Evolutionary conservation across 2,329 filamentous ascomycete genomes (phyloP).

Genomic region (Colletotrichum nymphaeae): DNA sequence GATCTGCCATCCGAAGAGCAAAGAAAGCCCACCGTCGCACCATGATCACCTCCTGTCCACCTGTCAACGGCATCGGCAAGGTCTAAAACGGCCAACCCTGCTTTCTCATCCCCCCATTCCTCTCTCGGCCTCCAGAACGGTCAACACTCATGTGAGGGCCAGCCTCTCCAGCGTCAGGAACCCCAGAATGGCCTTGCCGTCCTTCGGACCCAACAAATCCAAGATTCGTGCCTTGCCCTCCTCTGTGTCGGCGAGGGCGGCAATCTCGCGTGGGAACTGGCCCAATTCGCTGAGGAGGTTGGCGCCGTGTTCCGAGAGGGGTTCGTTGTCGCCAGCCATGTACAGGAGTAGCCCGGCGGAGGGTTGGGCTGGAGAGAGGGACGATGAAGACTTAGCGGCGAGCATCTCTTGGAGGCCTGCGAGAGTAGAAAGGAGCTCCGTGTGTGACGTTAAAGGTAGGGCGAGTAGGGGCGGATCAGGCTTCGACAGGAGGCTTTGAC

Average conservation of each 20-base stretch:
- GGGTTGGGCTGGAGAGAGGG: neutral
- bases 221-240: constrained; percentile 38
- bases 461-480: constrained; percentile 48
- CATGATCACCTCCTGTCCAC: neutral
- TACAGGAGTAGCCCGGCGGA: constrained; percentile 1
- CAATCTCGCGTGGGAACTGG: constrained; percentile 42
- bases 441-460: constrained; percentile 52
- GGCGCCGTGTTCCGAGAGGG: constrained; percentile 40
- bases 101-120: neutral
- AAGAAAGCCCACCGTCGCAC: neutral
- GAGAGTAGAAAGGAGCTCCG: constrained; percentile 51
- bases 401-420: constrained; percentile 50
- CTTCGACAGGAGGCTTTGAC: constrained; percentile 46
- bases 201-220: constrained; percentile 44
- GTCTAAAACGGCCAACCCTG: neutral
- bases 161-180: constrained; percentile 42
- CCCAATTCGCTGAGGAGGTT: constrained; percentile 45
- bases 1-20: constrained; percentile 10
- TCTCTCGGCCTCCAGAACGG: too few species aligned
- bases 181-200: constrained; percentile 43
- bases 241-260: constrained; percentile 36
- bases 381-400: neutral
- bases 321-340: constrained; percentile 38
- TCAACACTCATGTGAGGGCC: neutral
- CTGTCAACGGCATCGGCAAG: neutral